These are phyloP conservation scores for Camellia oleifera DNA, from an alignment of 179 eudicot species.

Conservation along the genomic window DNA sequence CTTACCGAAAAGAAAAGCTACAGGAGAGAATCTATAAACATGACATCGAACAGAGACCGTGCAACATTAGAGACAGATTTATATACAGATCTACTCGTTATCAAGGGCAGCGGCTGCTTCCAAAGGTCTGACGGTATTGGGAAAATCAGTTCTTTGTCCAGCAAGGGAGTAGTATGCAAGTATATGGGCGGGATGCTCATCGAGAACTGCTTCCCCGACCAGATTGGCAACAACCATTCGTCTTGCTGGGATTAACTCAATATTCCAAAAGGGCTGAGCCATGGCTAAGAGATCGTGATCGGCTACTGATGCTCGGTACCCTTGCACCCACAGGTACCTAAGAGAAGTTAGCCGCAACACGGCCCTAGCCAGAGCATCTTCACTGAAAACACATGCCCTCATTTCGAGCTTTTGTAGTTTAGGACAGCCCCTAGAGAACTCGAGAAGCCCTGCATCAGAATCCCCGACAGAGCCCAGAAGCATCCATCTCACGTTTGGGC, in stretches of 20 bases:
- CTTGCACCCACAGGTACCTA: constrained; percentile 96
- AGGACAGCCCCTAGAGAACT: constrained; percentile 77
- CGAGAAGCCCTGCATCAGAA: constrained; percentile 73
- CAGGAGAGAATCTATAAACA: constrained; percentile 8
- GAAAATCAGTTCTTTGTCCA: constrained; percentile 72
- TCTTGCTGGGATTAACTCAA: constrained; percentile 75
- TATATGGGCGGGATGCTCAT: constrained; percentile 71
- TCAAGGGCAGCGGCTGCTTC: constrained; percentile 15
- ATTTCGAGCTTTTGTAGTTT: constrained; percentile 78
- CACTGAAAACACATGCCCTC: constrained; percentile 79
- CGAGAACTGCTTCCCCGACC: constrained; percentile 27
- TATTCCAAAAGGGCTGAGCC: constrained; percentile 76
- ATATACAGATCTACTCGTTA: constrained; percentile 8
- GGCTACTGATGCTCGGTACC: constrained; percentile 46
- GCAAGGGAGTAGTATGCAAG: constrained; percentile 87
- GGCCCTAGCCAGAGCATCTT: constrained; percentile 66
- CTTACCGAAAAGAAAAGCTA: constrained; percentile 5
- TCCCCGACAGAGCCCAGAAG: constrained; percentile 76
- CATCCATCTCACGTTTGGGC: constrained; percentile 83
- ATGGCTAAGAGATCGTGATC: constrained; percentile 49
- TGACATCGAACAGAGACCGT: background rate
- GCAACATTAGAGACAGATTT: background rate
- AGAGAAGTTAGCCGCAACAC: constrained; percentile 45
- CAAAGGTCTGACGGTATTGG: constrained; percentile 51
- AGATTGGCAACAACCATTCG: constrained; percentile 27